Percentiles rank a stretch among this genome's conserved stretches.
Conservation (phyloP, 768 basidiomycete genomes). For the Neoboletus brunneissimus region DNA sequence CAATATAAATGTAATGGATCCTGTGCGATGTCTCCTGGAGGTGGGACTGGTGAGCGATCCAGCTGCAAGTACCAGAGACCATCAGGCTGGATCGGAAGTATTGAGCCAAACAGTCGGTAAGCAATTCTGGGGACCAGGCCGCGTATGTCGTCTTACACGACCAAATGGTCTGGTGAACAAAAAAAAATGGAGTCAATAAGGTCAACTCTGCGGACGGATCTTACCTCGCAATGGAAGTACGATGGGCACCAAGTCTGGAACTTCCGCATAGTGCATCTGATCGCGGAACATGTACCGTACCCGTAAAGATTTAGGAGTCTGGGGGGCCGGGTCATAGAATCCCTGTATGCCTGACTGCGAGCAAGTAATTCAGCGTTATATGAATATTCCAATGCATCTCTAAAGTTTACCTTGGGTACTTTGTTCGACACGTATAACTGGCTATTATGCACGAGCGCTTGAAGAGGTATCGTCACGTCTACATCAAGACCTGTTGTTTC, state of each 20-base stretch:
- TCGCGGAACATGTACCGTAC: slow-evolving; percentile 78
- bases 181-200: slow-evolving; percentile 8
- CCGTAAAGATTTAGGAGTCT: slow-evolving; percentile 63
- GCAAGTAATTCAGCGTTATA: slow-evolving; percentile 5
- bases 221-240: slow-evolving; percentile 75
- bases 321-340: slow-evolving; percentile 84
- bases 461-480: slow-evolving; percentile 79
- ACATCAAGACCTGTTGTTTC: slow-evolving; percentile 55
- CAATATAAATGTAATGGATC: slow-evolving; percentile 25
- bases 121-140: background rate
- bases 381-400: background rate
- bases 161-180: slow-evolving; percentile 25
- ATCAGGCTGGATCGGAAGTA: slow-evolving; percentile 1
- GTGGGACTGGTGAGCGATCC: slow-evolving; percentile 6
- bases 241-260: slow-evolving; percentile 64
- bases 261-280: slow-evolving; percentile 71
- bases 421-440: slow-evolving; percentile 77
- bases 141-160: slow-evolving; percentile 15
- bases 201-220: slow-evolving; percentile 27
- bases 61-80: background rate
- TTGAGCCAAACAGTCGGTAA: slow-evolving; percentile 3
- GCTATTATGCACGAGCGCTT: slow-evolving; percentile 75
- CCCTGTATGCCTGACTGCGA: slow-evolving; percentile 70
- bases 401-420: slow-evolving; percentile 58
- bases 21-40: slow-evolving; percentile 9